A percentile compares a stretch with the other conserved stretches of the same genome.
Conservation (phyloP, 805 yeast species). For the Candida sphagnicola region DNA sequence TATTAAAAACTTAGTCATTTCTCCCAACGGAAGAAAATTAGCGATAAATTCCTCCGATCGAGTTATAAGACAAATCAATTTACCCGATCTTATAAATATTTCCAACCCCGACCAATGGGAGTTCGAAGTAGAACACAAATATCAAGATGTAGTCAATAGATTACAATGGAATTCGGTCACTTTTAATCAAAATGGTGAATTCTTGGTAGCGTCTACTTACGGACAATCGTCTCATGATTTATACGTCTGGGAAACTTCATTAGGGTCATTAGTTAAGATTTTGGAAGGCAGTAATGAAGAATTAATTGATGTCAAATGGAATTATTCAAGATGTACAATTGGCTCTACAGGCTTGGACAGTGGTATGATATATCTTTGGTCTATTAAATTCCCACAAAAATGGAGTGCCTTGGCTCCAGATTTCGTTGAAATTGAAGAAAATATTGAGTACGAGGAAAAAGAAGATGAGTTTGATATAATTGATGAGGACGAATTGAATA, state of each 20-base stretch:
- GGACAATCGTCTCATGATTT: constrained; percentile 83
- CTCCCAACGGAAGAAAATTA: constrained; percentile 56
- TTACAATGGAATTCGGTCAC: constrained; percentile 84
- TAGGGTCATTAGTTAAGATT: constrained; percentile 86
- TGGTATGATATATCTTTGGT: constrained; percentile 82
- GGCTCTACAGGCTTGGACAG: constrained; percentile 84
- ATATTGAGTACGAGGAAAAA: constrained; percentile 77
- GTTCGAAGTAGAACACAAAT: constrained; percentile 70
- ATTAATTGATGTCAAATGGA: constrained; percentile 83
- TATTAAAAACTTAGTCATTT: constrained; percentile 62
- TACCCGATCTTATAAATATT: constrained; percentile 41
- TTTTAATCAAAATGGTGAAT: constrained; percentile 73
- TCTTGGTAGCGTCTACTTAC: constrained; percentile 81
- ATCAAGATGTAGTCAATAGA: constrained; percentile 85
- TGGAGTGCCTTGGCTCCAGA: constrained; percentile 98
- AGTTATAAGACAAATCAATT: constrained; percentile 57
- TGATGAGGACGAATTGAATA: constrained; percentile 61
- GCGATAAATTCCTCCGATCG: constrained; percentile 78
- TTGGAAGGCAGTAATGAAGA: constrained; percentile 91
- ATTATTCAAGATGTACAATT: constrained; percentile 65
- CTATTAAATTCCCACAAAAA: constrained; percentile 76
- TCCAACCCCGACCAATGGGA: constrained; percentile 37
- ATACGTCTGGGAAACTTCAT: constrained; percentile 86
- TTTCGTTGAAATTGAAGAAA: constrained; percentile 90
- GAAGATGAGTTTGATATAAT: constrained; percentile 90